These are phyloP conservation scores for Cerrena zonata DNA, from an alignment of 1,284 basidiomycete species.

Conservation along the genomic window DNA sequence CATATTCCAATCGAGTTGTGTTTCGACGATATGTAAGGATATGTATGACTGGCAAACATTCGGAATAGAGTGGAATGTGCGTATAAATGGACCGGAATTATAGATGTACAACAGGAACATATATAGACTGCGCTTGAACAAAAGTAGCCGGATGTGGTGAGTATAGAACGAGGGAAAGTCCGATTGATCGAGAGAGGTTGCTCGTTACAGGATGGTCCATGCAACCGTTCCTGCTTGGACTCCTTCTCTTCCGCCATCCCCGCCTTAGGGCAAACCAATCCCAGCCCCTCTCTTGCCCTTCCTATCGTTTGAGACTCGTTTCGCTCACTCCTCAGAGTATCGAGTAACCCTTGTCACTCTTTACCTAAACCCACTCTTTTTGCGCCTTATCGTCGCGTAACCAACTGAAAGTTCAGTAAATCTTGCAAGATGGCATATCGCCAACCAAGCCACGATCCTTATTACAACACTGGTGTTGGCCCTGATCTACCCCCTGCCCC, in stretches of 20 bases:
- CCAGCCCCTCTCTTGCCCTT: background rate
- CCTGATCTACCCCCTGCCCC: slow-evolving; percentile 17
- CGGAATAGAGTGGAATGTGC: too few relatives aligned
- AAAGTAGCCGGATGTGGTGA: background rate
- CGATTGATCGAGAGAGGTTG: background rate
- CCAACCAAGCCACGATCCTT: slow-evolving; percentile 14
- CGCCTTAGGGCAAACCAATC: background rate
- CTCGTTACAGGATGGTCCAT: background rate
- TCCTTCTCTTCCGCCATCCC: background rate
- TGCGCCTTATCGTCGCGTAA: background rate
- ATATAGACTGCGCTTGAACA: too few relatives aligned
- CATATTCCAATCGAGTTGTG: too few relatives aligned
- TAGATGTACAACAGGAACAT: too few relatives aligned
- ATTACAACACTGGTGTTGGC: slow-evolving; percentile 12
- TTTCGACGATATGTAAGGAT: background rate
- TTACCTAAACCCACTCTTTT: background rate
- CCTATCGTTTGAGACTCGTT: background rate
- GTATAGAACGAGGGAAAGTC: too few relatives aligned
- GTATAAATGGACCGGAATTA: too few relatives aligned
- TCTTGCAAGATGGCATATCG: slow-evolving; percentile 18
- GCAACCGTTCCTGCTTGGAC: background rate
- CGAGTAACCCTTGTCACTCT: background rate
- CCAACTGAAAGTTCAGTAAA: background rate
- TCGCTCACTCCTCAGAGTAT: background rate
- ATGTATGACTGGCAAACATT: background rate